Evolutionary conservation across 2,329 filamentous ascomycete species (phyloP), one percentile per base, ranked within the genome.

Genomic region (Phialophora expanda): DNA sequence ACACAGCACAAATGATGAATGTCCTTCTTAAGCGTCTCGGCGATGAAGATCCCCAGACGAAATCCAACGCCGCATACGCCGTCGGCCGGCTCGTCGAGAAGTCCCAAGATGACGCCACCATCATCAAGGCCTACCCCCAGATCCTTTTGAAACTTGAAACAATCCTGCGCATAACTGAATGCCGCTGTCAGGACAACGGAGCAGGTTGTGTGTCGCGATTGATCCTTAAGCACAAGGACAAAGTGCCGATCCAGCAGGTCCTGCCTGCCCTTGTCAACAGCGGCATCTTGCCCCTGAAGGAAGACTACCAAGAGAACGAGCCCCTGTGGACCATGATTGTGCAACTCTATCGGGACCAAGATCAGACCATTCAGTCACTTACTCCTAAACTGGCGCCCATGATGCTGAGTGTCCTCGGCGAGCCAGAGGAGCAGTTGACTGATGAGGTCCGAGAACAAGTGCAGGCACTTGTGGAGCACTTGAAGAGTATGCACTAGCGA

Each of bases 221-320:
- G 90, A 96, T 98, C 78, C 86, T 91, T 76, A 90, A 90, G 74
- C 89, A 96, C 79, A 89, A 91, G n/a, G 88, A 94, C 72, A 87
- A 86, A 72, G 89, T 96, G 9, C 93, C 94, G 20, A 85, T 96
- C 61, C 81, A 85, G 46, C 89, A 97, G 66, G 91, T 96, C 22
- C 86, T 99, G 1, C 93, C 94, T 28, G 88, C 87, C 0, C 81
- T 98, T 30, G 86, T 96, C 64, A 86, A 86, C 67, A 65, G 63
- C 34, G 68, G 65, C 50, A 85, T 93, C 30, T 86, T 98, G 44
- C 95, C 95, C 9, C 84, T 98, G 69, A 91, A 91, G 78, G 93
- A 97, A 76, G 95, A 98, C 78, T 98, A 87, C 74, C 93, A 97
- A 79, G 95, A 98, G 86, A 98, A 99, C 80, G 91, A 92, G 74